These are phyloP conservation scores for Alternaria solani DNA, from an alignment of 2,329 filamentous ascomycete species.

Conservation along the genomic window DNA sequence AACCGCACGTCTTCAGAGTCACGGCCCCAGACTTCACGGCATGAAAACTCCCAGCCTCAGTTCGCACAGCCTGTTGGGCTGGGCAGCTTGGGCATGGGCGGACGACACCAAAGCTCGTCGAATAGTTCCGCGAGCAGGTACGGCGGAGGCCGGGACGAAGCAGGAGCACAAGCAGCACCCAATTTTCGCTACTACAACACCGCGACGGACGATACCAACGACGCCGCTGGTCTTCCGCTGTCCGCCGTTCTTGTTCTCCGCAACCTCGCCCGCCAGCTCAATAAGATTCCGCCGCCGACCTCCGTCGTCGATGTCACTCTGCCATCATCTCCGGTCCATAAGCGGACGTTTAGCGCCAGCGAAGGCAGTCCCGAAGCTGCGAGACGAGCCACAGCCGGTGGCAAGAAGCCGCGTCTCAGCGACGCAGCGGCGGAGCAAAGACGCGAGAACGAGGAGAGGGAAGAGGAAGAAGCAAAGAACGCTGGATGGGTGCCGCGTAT, in stretches of 20 bases:
- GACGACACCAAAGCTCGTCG: slow-evolving; percentile 25
- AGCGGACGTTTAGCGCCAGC: slow-evolving; percentile 43
- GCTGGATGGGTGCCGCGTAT: slow-evolving; percentile 72
- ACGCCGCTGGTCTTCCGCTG: slow-evolving; percentile 80
- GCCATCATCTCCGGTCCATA: slow-evolving; percentile 37
- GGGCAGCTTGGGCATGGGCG: slow-evolving; percentile 38
- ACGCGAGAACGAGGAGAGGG: slow-evolving; percentile 44
- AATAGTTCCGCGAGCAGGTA: slow-evolving; percentile 32
- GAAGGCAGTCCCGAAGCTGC: slow-evolving; percentile 37
- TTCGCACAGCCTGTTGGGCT: slow-evolving; percentile 43
- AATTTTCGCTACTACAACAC: slow-evolving; percentile 56
- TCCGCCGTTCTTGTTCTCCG: slow-evolving; percentile 79
- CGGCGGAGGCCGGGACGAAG: slow-evolving; percentile 26
- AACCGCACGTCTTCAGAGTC: slow-evolving; percentile 56
- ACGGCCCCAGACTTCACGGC: slow-evolving; percentile 32
- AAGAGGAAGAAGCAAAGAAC: slow-evolving; percentile 60
- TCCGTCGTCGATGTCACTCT: slow-evolving; percentile 32
- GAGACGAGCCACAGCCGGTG: slow-evolving; percentile 32
- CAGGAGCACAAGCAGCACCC: slow-evolving; percentile 30
- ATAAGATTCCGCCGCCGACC: slow-evolving; percentile 46
- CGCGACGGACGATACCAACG: slow-evolving; percentile 57
- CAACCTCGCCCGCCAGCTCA: slow-evolving; percentile 70
- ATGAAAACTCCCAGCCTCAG: slow-evolving; percentile 43
- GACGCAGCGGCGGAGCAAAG: slow-evolving; percentile 43
- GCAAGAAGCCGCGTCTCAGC: slow-evolving; percentile 56